These are phyloP conservation scores for Gynostemma pentaphyllum DNA, from an alignment of 306 rosid genomes.

Conservation along the genomic window DNA sequence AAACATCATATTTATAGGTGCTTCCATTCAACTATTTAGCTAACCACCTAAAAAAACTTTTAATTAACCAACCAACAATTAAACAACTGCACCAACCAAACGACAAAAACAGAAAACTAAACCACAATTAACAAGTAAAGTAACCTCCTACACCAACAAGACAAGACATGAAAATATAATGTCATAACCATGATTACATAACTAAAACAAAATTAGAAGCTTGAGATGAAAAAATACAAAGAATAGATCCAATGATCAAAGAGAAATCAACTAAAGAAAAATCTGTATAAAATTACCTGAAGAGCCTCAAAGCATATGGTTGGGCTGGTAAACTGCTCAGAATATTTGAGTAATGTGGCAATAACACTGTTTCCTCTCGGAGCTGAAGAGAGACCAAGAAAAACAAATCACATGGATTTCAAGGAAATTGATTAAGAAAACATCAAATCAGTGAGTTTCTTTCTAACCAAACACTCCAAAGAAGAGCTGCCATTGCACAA, in stretches of 20 bases:
- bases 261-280: not conserved
- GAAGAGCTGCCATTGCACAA: too few species aligned
- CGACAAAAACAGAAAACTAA: too few species aligned
- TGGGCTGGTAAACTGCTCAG: conserved; percentile 44
- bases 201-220: not conserved
- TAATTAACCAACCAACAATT: too few species aligned
- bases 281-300: conserved; percentile 42
- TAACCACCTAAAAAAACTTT: too few species aligned
- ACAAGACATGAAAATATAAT: not conserved
- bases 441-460: not conserved
- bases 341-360: conserved; percentile 39
- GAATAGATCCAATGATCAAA: conserved; percentile 8
- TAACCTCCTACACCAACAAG: too few species aligned
- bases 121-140: too few species aligned
- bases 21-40: too few species aligned
- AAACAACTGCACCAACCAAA: too few species aligned
- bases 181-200: not conserved
- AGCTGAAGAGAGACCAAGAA: conserved; percentile 30
- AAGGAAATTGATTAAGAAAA: not conserved
- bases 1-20: too few species aligned
- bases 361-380: conserved; percentile 55
- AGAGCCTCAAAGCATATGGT: conserved; percentile 84
- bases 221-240: conserved; percentile 10
- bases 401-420: conserved; percentile 3
- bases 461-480: too few species aligned